phyloP scores from a whole-genome alignment of 176 grass and related monocot species.

The Microstegium vimineum region DNA sequence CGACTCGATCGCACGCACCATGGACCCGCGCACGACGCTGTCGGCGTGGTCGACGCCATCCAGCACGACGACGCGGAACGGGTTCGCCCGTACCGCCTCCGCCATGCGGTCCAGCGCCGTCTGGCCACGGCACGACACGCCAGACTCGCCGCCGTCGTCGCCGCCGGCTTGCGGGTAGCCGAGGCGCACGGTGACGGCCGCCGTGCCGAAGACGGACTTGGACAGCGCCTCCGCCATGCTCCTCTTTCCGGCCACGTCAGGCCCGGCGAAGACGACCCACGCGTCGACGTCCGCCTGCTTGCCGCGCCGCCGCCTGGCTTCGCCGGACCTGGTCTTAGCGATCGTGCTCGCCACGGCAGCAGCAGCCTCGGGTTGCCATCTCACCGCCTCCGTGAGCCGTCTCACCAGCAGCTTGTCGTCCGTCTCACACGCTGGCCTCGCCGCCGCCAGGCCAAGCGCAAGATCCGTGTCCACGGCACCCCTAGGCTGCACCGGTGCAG shows the following conservation, averaged over 20 bases:
- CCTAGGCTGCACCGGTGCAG: background rate
- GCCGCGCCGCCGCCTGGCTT: conserved; percentile 25
- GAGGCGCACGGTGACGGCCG: conserved; percentile 41
- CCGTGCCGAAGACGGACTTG: conserved; percentile 28
- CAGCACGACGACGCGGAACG: conserved; percentile 64
- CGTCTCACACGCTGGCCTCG: background rate
- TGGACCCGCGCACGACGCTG: conserved; percentile 23
- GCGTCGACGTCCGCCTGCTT: conserved; percentile 25
- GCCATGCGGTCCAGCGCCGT: conserved; percentile 55
- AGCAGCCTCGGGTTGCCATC: conserved; percentile 72
- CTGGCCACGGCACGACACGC: conserved; percentile 27
- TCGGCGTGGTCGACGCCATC: conserved; percentile 64
- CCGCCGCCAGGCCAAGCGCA: conserved; percentile 23
- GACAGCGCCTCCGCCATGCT: conserved; percentile 69
- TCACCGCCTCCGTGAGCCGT: conserved; percentile 48
- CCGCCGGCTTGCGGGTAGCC: background rate
- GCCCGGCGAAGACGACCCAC: conserved; percentile 65
- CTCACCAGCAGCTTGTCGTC: conserved; percentile 40
- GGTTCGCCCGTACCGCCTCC: conserved; percentile 52
- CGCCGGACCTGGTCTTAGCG: conserved; percentile 23
- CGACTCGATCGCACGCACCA: conserved; percentile 48
- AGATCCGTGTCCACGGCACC: conserved; percentile 59
- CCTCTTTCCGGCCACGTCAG: conserved; percentile 63
- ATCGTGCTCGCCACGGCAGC: conserved; percentile 35
- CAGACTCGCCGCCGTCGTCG: conserved; percentile 24